These are phyloP conservation scores for Aureobasidium leucospermi DNA, from an alignment of 2,329 filamentous ascomycete species.

Conservation along the genomic window DNA sequence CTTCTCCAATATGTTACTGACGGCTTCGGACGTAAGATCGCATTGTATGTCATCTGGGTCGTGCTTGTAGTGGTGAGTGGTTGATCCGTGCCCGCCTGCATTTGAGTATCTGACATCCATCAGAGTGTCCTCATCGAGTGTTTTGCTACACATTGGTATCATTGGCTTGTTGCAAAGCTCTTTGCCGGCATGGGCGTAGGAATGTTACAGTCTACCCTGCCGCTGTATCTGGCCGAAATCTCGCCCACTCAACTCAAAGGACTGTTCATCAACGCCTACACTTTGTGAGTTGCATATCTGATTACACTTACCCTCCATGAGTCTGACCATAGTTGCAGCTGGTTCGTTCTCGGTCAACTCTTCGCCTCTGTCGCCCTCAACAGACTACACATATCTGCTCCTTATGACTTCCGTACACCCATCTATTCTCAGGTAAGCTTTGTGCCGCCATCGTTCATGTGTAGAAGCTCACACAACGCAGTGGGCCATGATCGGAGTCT, in stretches of 20 bases:
- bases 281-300: conserved; percentile 23
- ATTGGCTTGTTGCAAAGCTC: conserved; percentile 32
- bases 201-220: conserved; percentile 36
- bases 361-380: conserved; percentile 37
- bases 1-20: no score
- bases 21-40: no score
- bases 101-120: no score
- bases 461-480: conserved; percentile 18
- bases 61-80: no score
- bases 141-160: conserved; percentile 31
- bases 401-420: conserved; percentile 31
- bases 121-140: conserved; percentile 33
- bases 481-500: conserved; percentile 39
- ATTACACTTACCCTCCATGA: conserved; percentile 4
- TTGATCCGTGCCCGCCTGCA: no score
- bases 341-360: conserved; percentile 39
- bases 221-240: conserved; percentile 36
- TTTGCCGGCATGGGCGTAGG: conserved; percentile 35
- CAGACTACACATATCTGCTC: conserved; percentile 22
- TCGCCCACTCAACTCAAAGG: conserved; percentile 37
- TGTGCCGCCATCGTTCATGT: not conserved
- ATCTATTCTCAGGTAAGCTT: conserved; percentile 35
- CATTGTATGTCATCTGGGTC: no score
- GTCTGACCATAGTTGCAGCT: conserved; percentile 19
- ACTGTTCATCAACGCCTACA: conserved; percentile 34